Percentiles rank a stretch among this genome's conserved stretches.
phyloP scores from a whole-genome alignment of 2,329 filamentous ascomycete genomes.

The Aureobasidium pullulans region DNA sequence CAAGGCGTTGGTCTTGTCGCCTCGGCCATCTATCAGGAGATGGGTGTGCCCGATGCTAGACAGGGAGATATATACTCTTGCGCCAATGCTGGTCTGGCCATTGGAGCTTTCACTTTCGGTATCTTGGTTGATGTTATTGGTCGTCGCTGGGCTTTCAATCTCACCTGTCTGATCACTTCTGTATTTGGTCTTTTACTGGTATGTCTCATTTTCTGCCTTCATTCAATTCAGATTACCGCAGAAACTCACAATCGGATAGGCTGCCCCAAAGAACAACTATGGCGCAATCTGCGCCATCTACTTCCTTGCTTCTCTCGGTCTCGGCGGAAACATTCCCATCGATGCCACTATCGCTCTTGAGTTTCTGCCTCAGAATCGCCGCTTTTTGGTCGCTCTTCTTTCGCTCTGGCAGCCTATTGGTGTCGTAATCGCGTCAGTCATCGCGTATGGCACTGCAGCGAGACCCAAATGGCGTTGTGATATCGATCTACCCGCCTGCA shows the following conservation, averaged over 20 bases:
- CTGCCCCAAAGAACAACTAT: slow-evolving; percentile 33
- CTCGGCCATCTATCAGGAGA: slow-evolving; percentile 48
- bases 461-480: slow-evolving; percentile 6
- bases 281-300: slow-evolving; percentile 46
- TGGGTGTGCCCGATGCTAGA: slow-evolving; percentile 38
- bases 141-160: slow-evolving; percentile 51
- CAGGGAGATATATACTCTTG: slow-evolving; percentile 46
- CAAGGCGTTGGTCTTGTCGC: slow-evolving; percentile 51
- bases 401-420: slow-evolving; percentile 51
- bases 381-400: slow-evolving; percentile 46
- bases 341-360: slow-evolving; percentile 51
- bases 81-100: slow-evolving; percentile 49
- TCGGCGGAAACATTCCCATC: slow-evolving; percentile 50
- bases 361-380: slow-evolving; percentile 46
- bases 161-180: slow-evolving; percentile 49
- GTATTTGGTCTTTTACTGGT: slow-evolving; percentile 48
- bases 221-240: neutral
- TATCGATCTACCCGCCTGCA: slow-evolving; percentile 40
- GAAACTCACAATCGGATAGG: neutral
- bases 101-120: slow-evolving; percentile 51
- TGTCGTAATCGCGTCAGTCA: slow-evolving; percentile 43
- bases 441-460: slow-evolving; percentile 38
- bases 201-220: slow-evolving; percentile 25
- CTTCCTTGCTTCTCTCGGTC: slow-evolving; percentile 43
- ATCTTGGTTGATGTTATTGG: slow-evolving; percentile 48